Conservation (phyloP, 2,329 filamentous ascomycete genomes). For the Clonostachys chloroleuca region DNA sequence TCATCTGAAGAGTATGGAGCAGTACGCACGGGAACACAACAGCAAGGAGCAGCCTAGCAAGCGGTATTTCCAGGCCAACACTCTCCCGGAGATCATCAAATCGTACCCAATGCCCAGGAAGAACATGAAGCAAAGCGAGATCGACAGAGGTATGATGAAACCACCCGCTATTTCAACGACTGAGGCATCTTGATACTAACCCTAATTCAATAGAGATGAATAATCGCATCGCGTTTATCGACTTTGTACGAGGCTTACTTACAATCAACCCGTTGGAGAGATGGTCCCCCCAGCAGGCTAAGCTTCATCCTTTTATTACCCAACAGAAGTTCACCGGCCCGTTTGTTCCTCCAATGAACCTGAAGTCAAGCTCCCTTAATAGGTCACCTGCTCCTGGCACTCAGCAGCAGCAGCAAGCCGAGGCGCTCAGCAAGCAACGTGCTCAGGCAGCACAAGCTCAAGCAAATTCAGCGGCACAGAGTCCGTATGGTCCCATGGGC, state of each 20-base stretch:
- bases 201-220: conserved; percentile 74
- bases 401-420: conserved; percentile 92
- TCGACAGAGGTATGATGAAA: conserved; percentile 74
- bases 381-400: conserved; percentile 89
- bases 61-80: conserved; percentile 96
- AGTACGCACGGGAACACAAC: conserved; percentile 91
- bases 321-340: conserved; percentile 96
- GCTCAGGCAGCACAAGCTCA: conserved; percentile 68
- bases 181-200: too few species aligned
- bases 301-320: conserved; percentile 96
- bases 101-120: conserved; percentile 98
- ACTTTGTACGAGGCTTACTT: conserved; percentile 89
- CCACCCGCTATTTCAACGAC: conserved; percentile 1
- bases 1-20: conserved; percentile 93
- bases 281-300: conserved; percentile 97
- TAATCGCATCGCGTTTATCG: conserved; percentile 94
- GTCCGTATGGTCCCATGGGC: conserved; percentile 54
- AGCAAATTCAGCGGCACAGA: conserved; percentile 63
- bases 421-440: conserved; percentile 88
- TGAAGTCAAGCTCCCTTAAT: conserved; percentile 81
- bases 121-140: conserved; percentile 97
- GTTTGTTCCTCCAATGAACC: conserved; percentile 94
- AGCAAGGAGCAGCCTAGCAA: conserved; percentile 99
- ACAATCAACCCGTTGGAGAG: conserved; percentile 94
- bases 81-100: conserved; percentile 93